Conservation (phyloP, 345 rosid genomes). For the Geranium rotundifolium region DNA sequence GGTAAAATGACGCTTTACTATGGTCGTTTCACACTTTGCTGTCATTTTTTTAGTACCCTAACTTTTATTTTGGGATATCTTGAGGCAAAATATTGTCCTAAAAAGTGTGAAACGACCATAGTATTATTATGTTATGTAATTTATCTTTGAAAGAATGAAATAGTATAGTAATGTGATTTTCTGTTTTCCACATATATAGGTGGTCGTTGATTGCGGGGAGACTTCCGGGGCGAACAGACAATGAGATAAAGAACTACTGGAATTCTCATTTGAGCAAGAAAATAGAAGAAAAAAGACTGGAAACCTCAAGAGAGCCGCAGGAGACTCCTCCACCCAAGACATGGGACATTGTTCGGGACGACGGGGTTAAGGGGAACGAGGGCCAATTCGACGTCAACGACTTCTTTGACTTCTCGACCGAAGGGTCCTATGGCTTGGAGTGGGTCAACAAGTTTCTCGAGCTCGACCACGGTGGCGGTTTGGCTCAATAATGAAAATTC, state of each 20-base stretch:
- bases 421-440: slow-evolving; percentile 26
- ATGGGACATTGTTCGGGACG: neutral
- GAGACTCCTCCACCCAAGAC: neutral
- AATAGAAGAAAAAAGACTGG: slow-evolving; percentile 17
- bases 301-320: neutral
- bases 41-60: neutral
- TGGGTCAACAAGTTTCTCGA: slow-evolving; percentile 37
- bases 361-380: slow-evolving; percentile 1
- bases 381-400: slow-evolving; percentile 20
- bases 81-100: too few relatives aligned
- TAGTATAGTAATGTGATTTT: too few relatives aligned
- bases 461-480: slow-evolving; percentile 15
- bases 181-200: slow-evolving; percentile 13
- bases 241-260: slow-evolving; percentile 65
- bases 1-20: too few relatives aligned
- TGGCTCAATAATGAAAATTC: slow-evolving; percentile 5
- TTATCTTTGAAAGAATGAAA: too few relatives aligned
- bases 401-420: slow-evolving; percentile 28
- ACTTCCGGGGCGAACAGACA: slow-evolving; percentile 62
- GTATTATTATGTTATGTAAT: too few relatives aligned
- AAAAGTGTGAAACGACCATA: too few relatives aligned
- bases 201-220: slow-evolving; percentile 67
- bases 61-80: too few relatives aligned
- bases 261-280: slow-evolving; percentile 62
- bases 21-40: too few relatives aligned